Evolutionary conservation across 176 grass and related monocot species (phyloP), one percentile per base, ranked within the genome.

Genomic region (Elaeis guineensis): DNA sequence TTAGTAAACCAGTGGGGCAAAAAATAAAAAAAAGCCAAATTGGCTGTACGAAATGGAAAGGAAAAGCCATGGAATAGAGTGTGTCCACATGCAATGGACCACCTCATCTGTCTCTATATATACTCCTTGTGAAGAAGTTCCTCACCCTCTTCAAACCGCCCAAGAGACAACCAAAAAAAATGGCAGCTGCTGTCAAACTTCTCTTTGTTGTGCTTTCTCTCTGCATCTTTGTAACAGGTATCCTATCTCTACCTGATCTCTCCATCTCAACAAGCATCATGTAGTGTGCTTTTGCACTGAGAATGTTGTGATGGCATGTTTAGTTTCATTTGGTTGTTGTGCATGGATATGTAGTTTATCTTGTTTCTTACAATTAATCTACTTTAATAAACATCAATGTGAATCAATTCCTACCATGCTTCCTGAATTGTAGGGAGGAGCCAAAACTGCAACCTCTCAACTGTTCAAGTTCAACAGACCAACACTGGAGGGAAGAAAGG

Each of bases 381-480:
- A 4, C 39, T 65, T 17, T 17, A 29, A 53, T 48, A 16, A 51
- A 32, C 17, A 18, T 23, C 67, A 53, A 69, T 76, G 29, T 4
- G 2, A 12, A 29, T 66, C 16, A 19, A 22, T 35, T 76, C 17
- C 19, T 20, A 5, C 14, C 35, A 44, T 44, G 12, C 35, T 44
- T 23, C 59, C 17, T 64, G 63, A 75, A 50, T 22, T 44, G 1
- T 28, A 78, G 69, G 65, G 16, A 78, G 48, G 19, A 58, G 29
- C 4, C 3, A 72, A 12, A 53, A 12, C 6, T 93, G 89, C 5
- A 17, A 25, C 22, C 9, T 77, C 5, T 70, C 77, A 2, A 84
- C 59, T 71, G 62, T 93, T 62, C 21, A 79, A 58, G 81, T 93
- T 21, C 28, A 79, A 65, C 85, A 82, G 17, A 56, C 57, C 5